Evolutionary conservation across 2,329 filamentous ascomycete species (phyloP), one percentile per base, ranked within the genome.

Genomic region (Colletotrichum sp.): DNA sequence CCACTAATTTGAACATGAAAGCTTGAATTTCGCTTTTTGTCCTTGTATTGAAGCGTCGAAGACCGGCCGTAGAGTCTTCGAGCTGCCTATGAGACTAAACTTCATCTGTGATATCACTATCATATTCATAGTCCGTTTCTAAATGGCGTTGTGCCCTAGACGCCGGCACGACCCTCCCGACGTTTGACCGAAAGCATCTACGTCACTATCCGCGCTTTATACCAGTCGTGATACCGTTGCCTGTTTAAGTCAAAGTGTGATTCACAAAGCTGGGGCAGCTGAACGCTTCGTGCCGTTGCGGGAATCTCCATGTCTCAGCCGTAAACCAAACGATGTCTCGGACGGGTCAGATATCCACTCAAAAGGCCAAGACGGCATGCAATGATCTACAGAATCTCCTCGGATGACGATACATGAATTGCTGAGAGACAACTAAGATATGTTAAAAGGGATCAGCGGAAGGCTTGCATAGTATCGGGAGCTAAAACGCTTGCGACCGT

Each of bases 71-170:
- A 21, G n/a, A 48, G 6, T 48, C n/a, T 10, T n/a, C n/a, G n/a
- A n/a, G 10, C n/a, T 48, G 10, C 10, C 10, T 48, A 21, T 1
- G 6, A 21, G 43, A 52, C 0, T 3, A 3, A 5, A 0, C 10
- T 48, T 48, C 39, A 48, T 1, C 18, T 5, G 3, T 12, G 39
- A 21, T 3, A 48, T 48, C 39, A 21, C 18, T n/a, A 2, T 48
- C 9, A 6, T 3, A 21, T 7, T 52, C n/a, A 21, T 21, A 13
- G 3, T 12, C n/a, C n/a, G 43, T 21, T 52, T 21, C 10, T 4
- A 7, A 21, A 21, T 52, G 43, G 43, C 0, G 1, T 21, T 21
- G 43, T 10, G 0, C 12, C 2, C 7, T 2, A 7, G 1, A 2
- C n/a, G 43, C 43, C 3, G n/a, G 43, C 0, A 21, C 43, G 10